Percentiles rank a stretch among this genome's conserved stretches.
These are phyloP conservation scores for Syncephalastrum racemosum DNA, from an alignment of 371 early-diverging fungal genomes.

Conservation along the genomic window DNA sequence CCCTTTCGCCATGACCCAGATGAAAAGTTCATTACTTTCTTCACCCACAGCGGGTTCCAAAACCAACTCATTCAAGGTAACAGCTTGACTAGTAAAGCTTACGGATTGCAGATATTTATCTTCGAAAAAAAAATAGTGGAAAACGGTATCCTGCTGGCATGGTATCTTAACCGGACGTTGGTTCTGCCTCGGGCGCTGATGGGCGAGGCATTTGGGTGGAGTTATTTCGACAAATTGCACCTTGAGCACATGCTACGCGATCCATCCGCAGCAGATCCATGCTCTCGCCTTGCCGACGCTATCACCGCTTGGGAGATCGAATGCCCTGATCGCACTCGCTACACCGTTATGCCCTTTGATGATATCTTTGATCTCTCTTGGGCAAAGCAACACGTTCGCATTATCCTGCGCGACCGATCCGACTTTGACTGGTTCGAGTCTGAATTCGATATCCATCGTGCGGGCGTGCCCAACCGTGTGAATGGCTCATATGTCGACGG, in stretches of 20 bases:
- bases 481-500: slow-evolving; percentile 37
- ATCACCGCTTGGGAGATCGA: slow-evolving; percentile 10
- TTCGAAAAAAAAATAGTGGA: slow-evolving; percentile 35
- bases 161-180: slow-evolving; percentile 51
- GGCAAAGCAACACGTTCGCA: slow-evolving; percentile 45
- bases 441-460: slow-evolving; percentile 28
- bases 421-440: slow-evolving; percentile 39
- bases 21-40: slow-evolving; percentile 55
- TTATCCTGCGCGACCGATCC: slow-evolving; percentile 33
- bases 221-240: slow-evolving; percentile 31
- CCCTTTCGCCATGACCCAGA: slow-evolving; percentile 13
- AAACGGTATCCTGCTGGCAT: slow-evolving; percentile 57
- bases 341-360: slow-evolving; percentile 39
- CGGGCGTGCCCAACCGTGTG: slow-evolving; percentile 12
- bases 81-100: background rate
- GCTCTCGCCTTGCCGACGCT: slow-evolving; percentile 10
- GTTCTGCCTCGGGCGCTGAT: slow-evolving; percentile 49
- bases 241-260: slow-evolving; percentile 44
- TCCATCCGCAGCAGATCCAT: slow-evolving; percentile 17
- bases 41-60: slow-evolving; percentile 61
- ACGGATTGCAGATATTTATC: background rate
- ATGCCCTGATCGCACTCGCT: slow-evolving; percentile 35
- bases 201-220: slow-evolving; percentile 56
- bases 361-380: slow-evolving; percentile 44
- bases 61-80: slow-evolving; percentile 58